Conservation (phyloP, 371 early-diverging fungal genomes). For the Thermomucor indicae-seudaticae region DNA sequence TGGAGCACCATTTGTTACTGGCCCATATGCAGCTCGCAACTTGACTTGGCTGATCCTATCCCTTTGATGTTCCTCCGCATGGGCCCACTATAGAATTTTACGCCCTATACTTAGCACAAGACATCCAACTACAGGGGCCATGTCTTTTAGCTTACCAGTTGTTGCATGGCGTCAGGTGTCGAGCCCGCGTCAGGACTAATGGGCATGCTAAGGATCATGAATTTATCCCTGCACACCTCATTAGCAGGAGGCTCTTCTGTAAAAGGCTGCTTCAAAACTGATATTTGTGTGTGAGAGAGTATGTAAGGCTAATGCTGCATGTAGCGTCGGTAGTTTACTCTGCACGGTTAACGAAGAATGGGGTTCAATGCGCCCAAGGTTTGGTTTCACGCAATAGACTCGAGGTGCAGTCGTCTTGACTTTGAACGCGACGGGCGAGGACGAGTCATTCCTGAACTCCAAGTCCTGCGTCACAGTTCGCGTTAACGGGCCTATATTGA, state of each 20-base stretch:
- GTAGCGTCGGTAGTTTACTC: slow-evolving; percentile 30
- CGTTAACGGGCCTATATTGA: slow-evolving; percentile 62
- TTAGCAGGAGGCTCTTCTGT: slow-evolving; percentile 63
- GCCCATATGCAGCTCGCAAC: too few species aligned
- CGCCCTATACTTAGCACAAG: too few species aligned
- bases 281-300: neutral
- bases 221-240: slow-evolving; percentile 80
- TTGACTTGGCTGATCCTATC: too few species aligned
- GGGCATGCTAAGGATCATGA: slow-evolving; percentile 50
- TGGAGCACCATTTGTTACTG: too few species aligned
- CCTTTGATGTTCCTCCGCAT: too few species aligned
- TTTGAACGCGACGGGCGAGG: slow-evolving; percentile 69
- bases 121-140: slow-evolving; percentile 50
- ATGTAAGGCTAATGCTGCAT: slow-evolving; percentile 1
- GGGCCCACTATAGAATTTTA: too few species aligned
- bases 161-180: slow-evolving; percentile 53
- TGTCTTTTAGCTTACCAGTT: neutral
- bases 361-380: slow-evolving; percentile 70
- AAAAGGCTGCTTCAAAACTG: slow-evolving; percentile 72
- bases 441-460: slow-evolving; percentile 51
- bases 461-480: slow-evolving; percentile 44
- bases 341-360: slow-evolving; percentile 52
- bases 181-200: slow-evolving; percentile 52
- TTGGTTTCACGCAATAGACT: slow-evolving; percentile 87
- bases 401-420: slow-evolving; percentile 93